Conservation (phyloP, 331 rosid genomes). For the Pyrus hybrid region DNA sequence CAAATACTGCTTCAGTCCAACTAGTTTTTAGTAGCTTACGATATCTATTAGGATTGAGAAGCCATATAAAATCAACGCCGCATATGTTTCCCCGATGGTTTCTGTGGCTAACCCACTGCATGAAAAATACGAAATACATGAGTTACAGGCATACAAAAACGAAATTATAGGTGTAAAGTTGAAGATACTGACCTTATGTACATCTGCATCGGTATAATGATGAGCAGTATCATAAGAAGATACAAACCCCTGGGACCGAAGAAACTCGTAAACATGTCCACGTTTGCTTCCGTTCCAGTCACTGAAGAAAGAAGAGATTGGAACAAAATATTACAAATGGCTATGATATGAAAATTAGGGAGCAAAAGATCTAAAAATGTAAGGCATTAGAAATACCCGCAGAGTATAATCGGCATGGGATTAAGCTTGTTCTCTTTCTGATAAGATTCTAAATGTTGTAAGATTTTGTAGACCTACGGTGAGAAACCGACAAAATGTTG, state of each 20-base stretch:
- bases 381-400: conserved; percentile 50
- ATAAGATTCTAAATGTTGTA: conserved; percentile 80
- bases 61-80: conserved; percentile 98
- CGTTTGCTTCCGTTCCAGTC: conserved; percentile 99
- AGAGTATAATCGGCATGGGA: conserved; percentile 81
- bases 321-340: neutral
- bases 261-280: conserved; percentile 93
- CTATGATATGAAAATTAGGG: neutral
- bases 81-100: conserved; percentile 93
- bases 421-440: conserved; percentile 77
- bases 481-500: neutral
- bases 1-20: conserved; percentile 86
- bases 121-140: neutral
- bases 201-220: conserved; percentile 84
- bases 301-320: conserved; percentile 26
- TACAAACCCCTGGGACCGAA: conserved; percentile 86
- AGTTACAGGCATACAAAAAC: neutral
- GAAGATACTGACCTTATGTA: conserved; percentile 58
- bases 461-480: conserved; percentile 71
- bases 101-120: conserved; percentile 91
- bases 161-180: neutral
- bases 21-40: conserved; percentile 67
- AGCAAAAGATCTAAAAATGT: neutral
- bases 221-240: conserved; percentile 96
- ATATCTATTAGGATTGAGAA: conserved; percentile 83